Evolutionary conservation across 495 filamentous ascomycete genomes (phyloP), one percentile per base, ranked within the genome.

Genomic region (Apodospora peruviana): DNA sequence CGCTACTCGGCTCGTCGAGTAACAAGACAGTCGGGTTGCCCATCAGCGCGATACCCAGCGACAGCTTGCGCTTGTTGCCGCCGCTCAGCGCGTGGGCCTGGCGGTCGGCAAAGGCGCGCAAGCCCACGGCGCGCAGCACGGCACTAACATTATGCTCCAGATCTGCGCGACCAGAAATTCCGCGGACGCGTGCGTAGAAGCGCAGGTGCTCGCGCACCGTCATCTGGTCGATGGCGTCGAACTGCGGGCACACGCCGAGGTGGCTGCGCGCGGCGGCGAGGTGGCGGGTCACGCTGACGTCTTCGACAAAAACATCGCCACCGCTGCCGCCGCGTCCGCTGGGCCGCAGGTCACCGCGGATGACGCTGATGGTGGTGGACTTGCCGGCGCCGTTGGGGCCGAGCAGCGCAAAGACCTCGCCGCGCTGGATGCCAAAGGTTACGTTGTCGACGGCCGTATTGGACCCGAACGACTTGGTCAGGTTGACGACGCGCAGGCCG

Each of bases 371-470:
- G 5, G 84, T 91, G 4, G 88, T 93, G 4, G 81, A 85, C 59
- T 95, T 95, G 40, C 90, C 90, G 1, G 90, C 90, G 20, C 88
- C 90, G 61, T 95, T 95, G 18, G 89, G 88, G 5, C 90, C 90
- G 4, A 95, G 78, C 1, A 94, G 77, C 17, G 88, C 88, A 63
- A 94, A 94, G 12, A 91, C 83, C 60, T 93, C 85, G 46, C 84
- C 82, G 40, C 78, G 80, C 27, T 79, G 75, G 22, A 95, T 80
- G 38, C 84, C 86, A 56, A 95, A 95, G 10, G 84, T 85, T 40
- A 94, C 74, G 56, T 95, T 82, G 42, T 91, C 80, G 12, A 95
- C 86, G 4, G 90, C 89, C 7, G 81, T 78, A 57, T 72, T 68
- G 45, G 77, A 76, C 12, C 82, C 80, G 48, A 91, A 95, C 8